Percentiles rank a stretch among this genome's conserved stretches.
Evolutionary conservation across 371 early-diverging fungal genomes (phyloP).

Genomic region (Massospora cicadina): DNA sequence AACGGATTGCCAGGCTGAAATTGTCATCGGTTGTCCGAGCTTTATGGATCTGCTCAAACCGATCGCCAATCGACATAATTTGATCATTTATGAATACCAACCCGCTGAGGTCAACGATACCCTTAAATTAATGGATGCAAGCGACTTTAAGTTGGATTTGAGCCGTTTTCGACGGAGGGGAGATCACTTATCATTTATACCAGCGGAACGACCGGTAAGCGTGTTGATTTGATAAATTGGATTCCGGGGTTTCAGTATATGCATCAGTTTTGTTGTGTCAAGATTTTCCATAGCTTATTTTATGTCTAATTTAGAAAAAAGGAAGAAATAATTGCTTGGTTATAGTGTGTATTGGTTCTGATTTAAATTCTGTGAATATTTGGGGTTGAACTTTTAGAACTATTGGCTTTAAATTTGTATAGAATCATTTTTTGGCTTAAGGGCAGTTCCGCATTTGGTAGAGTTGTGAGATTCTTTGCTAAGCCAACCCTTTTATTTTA

Average conservation of each 20-base stretch:
- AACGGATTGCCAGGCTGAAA: conserved; percentile 29
- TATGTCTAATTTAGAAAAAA: no score
- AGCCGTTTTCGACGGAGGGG: conserved; percentile 11
- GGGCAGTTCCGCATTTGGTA: no score
- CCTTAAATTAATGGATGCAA: background rate
- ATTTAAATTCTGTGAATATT: no score
- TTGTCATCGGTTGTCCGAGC: conserved; percentile 22
- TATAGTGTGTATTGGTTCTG: no score
- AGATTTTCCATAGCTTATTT: no score
- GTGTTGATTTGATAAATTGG: background rate
- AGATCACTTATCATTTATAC: conserved; percentile 66
- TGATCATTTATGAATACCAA: background rate
- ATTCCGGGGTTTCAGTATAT: no score
- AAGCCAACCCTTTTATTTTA: background rate
- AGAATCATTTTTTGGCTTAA: no score
- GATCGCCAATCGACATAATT: background rate
- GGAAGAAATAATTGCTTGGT: no score
- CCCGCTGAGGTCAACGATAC: background rate
- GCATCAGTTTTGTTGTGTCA: no score
- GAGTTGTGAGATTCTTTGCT: no score
- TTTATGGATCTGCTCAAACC: conserved; percentile 19
- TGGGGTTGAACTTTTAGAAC: no score
- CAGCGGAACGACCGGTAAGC: conserved; percentile 45
- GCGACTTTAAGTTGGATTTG: background rate
- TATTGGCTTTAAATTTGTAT: no score